Base-by-base conservation (phyloP, 2,329 filamentous ascomycete genomes). In the Macroventuria anomochaeta region DNA sequence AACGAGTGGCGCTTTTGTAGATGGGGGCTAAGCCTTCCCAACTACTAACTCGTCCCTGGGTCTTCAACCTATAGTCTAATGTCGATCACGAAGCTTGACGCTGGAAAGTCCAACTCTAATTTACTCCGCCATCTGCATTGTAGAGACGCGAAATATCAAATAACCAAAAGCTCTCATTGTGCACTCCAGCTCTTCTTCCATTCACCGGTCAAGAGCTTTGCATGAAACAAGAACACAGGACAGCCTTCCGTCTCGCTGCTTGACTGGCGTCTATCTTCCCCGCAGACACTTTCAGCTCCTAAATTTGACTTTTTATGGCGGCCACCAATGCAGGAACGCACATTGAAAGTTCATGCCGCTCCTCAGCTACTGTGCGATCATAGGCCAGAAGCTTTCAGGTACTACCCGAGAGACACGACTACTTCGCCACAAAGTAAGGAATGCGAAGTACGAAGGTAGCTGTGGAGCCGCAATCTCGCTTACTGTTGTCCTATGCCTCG, bases 381-480 rank as follows among this genome's bases (percentile, higher is more conserved):
- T 58, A 55, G 47, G 55, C 5, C 25, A 21, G 7, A 6, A 21
- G 4, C 25, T 15, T 13, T 39, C 41, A 42, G 46, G 38, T 36
- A 46, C 42, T 37, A 38, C 15, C 40, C 13, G 29, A 18, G 12
- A 12, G 17, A 25, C 20, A 29, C 32, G 21, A 37, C 43, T 43
- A 37, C 28, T 21, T 31, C 42, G 34, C 11, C 23, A 28, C 29
- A n/a, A 26, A 46, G 41, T 39, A 47, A 40, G 36, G 21, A 58
- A 58, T 31, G 51, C 51, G 47, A 58, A 28, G 34, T 55, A 44
- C 43, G 46, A 55, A 36, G 26, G 25, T 32, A 25, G 33, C 34
- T 38, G 31, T 51, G 32, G 33, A 38, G 40, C 39, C 8, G 26
- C 15, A 25, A 7, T 33, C 23, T 52, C 47, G 41, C 42, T 38